These are phyloP conservation scores for Acer saccharum DNA, from an alignment of 345 rosid species.

Conservation along the genomic window DNA sequence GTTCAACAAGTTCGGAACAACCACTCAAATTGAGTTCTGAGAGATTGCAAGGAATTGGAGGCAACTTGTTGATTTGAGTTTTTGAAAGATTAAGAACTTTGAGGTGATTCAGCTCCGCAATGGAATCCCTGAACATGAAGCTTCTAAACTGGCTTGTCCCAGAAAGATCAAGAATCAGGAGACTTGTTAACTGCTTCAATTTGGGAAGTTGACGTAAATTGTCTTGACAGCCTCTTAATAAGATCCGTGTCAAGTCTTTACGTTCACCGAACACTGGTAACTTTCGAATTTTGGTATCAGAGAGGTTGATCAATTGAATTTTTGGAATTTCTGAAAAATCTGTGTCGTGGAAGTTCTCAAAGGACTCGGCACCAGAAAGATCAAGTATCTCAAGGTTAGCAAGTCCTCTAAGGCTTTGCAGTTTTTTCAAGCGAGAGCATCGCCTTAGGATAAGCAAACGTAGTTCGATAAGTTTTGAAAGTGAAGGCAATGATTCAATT, in stretches of 20 bases:
- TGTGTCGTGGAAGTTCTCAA: conserved; percentile 23
- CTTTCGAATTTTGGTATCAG: conserved; percentile 36
- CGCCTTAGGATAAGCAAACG: conserved; percentile 48
- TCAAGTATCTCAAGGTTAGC: conserved; percentile 52
- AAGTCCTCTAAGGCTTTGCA: conserved; percentile 39
- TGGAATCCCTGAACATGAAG: conserved; percentile 36
- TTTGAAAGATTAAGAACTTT: conserved; percentile 44
- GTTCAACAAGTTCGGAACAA: conserved; percentile 19
- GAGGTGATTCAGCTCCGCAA: conserved; percentile 30
- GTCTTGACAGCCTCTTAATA: conserved; percentile 1
- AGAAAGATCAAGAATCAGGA: conserved; percentile 42
- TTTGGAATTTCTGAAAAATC: conserved; percentile 25
- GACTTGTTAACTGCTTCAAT: conserved; percentile 5
- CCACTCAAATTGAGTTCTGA: conserved; percentile 32
- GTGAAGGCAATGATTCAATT: conserved; percentile 37
- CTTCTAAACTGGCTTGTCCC: conserved; percentile 36
- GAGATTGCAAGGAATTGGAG: conserved; percentile 33
- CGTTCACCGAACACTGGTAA: conserved; percentile 31
- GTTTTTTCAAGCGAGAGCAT: conserved; percentile 37
- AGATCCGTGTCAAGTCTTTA: conserved; percentile 31
- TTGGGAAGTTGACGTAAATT: conserved; percentile 10
- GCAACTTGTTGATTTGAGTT: conserved; percentile 33
- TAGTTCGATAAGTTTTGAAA: conserved; percentile 29
- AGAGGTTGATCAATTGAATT: conserved; percentile 51
- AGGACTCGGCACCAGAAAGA: conserved; percentile 41